Evolutionary conservation across 805 yeast genomes (phyloP).

Genomic region (Schizosaccharomyces osmophilus): DNA sequence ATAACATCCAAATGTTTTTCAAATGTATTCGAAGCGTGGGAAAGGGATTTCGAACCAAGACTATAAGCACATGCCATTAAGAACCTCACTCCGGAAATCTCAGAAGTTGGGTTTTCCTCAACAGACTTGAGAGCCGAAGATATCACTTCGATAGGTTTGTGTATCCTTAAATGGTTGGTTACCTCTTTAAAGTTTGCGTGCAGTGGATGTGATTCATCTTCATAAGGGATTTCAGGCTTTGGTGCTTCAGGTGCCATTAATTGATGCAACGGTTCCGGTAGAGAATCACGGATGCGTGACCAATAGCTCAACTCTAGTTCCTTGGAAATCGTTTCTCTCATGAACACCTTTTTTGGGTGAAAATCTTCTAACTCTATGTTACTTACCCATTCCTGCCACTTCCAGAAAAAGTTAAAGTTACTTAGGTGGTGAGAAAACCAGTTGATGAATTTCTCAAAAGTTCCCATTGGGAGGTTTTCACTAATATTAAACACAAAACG

Average conservation of each 20-base stretch:
- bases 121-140: background rate
- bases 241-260: constrained; percentile 7
- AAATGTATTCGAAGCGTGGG: constrained; percentile 41
- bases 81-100: constrained; percentile 1
- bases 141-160: background rate
- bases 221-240: constrained; percentile 18
- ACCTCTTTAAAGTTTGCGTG: background rate
- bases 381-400: constrained; percentile 80
- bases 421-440: constrained; percentile 89
- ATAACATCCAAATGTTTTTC: constrained; percentile 19
- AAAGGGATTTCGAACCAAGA: constrained; percentile 71
- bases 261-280: constrained; percentile 30
- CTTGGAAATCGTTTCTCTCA: constrained; percentile 55
- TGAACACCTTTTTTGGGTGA: constrained; percentile 53
- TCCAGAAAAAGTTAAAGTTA: constrained; percentile 89
- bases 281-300: constrained; percentile 42
- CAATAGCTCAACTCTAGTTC: constrained; percentile 66
- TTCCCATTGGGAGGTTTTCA: constrained; percentile 48
- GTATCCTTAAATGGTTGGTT: background rate
- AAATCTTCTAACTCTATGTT: constrained; percentile 21
- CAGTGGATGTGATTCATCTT: constrained; percentile 5
- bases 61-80: constrained; percentile 45
- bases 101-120: background rate
- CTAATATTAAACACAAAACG: constrained; percentile 53
- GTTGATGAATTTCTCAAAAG: constrained; percentile 46